A percentile compares a stretch with the other conserved stretches of the same genome.
phyloP scores from a whole-genome alignment of 2,329 filamentous ascomycete species.

The Aspergillus awamori region DNA sequence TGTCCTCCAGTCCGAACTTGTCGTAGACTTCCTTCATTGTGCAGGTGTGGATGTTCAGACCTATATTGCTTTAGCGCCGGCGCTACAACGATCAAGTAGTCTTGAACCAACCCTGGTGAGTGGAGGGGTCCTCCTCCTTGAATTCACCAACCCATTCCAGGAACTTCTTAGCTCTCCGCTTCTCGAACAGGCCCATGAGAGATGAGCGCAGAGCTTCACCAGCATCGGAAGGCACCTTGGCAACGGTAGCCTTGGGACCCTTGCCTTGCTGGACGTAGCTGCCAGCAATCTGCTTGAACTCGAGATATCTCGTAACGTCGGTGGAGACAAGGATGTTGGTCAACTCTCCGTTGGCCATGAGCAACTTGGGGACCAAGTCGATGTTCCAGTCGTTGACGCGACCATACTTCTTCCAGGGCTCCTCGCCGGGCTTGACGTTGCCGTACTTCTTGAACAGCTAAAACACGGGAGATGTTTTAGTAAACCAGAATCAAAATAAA shows the following conservation, averaged over 20 bases:
- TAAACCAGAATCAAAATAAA: constrained; percentile 23
- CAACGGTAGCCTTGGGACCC: constrained; percentile 82
- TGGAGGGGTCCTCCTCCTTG: constrained; percentile 75
- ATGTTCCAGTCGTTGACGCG: constrained; percentile 99
- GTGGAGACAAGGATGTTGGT: constrained; percentile 98
- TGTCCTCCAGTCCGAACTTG: constrained; percentile 89
- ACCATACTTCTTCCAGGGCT: constrained; percentile 98
- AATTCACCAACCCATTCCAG: constrained; percentile 93
- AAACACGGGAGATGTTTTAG: constrained; percentile 30
- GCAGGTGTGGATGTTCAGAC: constrained; percentile 74
- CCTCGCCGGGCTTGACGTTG: constrained; percentile 74
- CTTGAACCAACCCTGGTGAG: constrained; percentile 76
- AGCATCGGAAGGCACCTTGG: constrained; percentile 95
- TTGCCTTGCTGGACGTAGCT: constrained; percentile 92
- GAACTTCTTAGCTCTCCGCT: constrained; percentile 94
- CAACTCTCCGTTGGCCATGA: constrained; percentile 98
- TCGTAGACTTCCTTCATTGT: constrained; percentile 99
- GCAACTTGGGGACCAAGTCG: constrained; percentile 94
- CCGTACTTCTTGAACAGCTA: constrained; percentile 97
- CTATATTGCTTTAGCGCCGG: constrained; percentile 50
- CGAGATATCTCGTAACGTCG: constrained; percentile 84
- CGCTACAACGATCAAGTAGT: background rate
- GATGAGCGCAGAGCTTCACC: constrained; percentile 87
- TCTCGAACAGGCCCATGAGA: constrained; percentile 97
- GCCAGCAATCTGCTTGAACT: constrained; percentile 93